Evolutionary conservation across 1,284 basidiomycete species (phyloP).

Genomic region (Cryptococcus sp.): DNA sequence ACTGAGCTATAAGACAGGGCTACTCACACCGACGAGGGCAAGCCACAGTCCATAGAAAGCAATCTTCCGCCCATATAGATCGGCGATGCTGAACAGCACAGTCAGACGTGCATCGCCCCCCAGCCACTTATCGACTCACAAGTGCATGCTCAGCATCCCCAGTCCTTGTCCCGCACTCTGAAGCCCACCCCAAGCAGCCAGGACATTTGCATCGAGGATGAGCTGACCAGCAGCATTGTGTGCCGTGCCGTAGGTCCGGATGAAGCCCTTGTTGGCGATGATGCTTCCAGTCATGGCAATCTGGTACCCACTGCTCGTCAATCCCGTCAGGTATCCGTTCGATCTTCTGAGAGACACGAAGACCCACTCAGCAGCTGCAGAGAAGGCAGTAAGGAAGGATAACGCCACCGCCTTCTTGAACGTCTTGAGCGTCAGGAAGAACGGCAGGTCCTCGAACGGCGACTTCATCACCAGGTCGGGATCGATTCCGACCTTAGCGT

Average conservation of each 20-base stretch:
- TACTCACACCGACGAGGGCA: conserved; percentile 9
- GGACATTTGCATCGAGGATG: conserved; percentile 6
- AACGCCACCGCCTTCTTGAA: conserved; percentile 29
- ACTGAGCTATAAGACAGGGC: no score
- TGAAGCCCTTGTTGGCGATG: conserved; percentile 19
- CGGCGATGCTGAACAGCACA: conserved; percentile 9
- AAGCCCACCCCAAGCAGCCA: conserved; percentile 12
- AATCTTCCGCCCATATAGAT: conserved; percentile 17
- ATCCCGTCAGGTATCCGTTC: background rate
- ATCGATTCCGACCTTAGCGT: background rate
- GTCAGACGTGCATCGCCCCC: no score
- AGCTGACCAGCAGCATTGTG: background rate
- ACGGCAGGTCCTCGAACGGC: conserved; percentile 31
- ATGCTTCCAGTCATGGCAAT: conserved; percentile 13
- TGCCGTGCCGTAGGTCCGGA: conserved; percentile 14
- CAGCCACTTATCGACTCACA: conserved; percentile 7
- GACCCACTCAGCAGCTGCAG: conserved; percentile 35
- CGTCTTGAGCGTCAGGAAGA: conserved; percentile 21
- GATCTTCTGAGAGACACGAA: background rate
- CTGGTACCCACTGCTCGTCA: conserved; percentile 11
- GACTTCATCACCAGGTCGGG: conserved; percentile 27
- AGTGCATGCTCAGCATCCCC: conserved; percentile 22
- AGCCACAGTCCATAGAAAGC: conserved; percentile 19
- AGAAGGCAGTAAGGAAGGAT: conserved; percentile 30
- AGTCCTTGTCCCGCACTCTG: conserved; percentile 19